Evolutionary conservation across 441 rosid species (phyloP).

Genomic region (Pelargonium australe): DNA sequence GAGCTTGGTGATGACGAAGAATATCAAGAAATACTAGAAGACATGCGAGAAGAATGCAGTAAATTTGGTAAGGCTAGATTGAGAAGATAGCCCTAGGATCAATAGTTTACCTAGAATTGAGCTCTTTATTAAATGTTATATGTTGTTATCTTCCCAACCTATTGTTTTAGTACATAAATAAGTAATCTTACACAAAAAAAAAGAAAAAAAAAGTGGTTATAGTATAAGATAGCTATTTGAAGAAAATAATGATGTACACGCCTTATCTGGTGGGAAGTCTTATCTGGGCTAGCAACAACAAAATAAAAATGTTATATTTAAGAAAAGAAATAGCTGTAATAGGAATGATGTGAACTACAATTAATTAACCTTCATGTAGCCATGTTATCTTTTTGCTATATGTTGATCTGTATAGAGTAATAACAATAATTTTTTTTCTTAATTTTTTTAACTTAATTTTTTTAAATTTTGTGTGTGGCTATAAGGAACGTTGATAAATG

Average conservation of each 20-base stretch:
- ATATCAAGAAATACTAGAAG: constrained; percentile 43
- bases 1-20: constrained; percentile 40
- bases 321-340: too few relatives aligned
- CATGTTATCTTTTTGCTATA: too few relatives aligned
- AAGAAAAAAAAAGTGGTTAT: background rate
- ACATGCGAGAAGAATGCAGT: constrained; percentile 45
- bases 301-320: too few relatives aligned
- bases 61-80: constrained; percentile 33
- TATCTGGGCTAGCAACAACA: too few relatives aligned
- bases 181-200: background rate
- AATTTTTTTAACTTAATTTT: too few relatives aligned
- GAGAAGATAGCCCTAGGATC: background rate
- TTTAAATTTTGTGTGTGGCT: background rate
- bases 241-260: too few relatives aligned
- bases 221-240: too few relatives aligned
- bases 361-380: too few relatives aligned
- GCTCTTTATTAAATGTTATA: constrained; percentile 2
- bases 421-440: background rate
- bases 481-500: constrained; percentile 40
- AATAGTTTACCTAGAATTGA: background rate
- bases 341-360: too few relatives aligned
- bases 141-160: background rate
- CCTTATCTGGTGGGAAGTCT: too few relatives aligned
- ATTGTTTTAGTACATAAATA: background rate
- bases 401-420: background rate